Evolutionary conservation across 2,329 filamentous ascomycete species (phyloP), one percentile per base, ranked within the genome.

Genomic region (Fusarium ambrosium): DNA sequence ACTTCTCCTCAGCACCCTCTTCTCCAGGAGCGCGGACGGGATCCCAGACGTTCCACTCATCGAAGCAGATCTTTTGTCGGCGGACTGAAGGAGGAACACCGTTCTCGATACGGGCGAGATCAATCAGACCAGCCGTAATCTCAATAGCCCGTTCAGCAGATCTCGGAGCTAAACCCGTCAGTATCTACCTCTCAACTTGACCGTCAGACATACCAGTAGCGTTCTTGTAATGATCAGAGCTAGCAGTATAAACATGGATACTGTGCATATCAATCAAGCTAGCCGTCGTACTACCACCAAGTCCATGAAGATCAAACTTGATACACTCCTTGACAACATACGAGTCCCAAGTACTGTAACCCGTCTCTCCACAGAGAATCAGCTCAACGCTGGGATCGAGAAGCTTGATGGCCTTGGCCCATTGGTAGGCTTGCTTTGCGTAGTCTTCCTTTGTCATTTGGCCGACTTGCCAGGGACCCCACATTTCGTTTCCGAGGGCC

Each of bases 21-120:
- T 93, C 90, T 18, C 93, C 93, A 0, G 92, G 92, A 0, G 93
- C 93, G 10, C 93, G 89, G 63, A 87, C 86, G 1, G 92, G 92
- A 77, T 94, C 92, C 93, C 93, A 95, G 10, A 95, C 93, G 80
- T 95, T 95, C 93, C 93, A 95, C 82, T 95, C 93, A 80, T 95
- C 93, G 80, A 95, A 95, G 86, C 93, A 95, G 80, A 95, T 94
- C 62, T 88, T 92, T 56, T 90, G 92, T 4, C 88, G 85, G 5
- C 89, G 88, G n/a, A 92, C 89, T 0, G 86, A 84, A 0, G 87
- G 83, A 0, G 92, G 88, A 0, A 92, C 87, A 45, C 85, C 84
- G 81, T 93, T 92, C 80, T 94, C 91, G 78, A 94, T 91, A 37
- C 92, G 87, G 0, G 93, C 93, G 2, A 95, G 88, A 80, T 95